These are phyloP conservation scores for Chamaenerion angustifolium DNA, from an alignment of 345 rosid genomes.

Conservation along the genomic window DNA sequence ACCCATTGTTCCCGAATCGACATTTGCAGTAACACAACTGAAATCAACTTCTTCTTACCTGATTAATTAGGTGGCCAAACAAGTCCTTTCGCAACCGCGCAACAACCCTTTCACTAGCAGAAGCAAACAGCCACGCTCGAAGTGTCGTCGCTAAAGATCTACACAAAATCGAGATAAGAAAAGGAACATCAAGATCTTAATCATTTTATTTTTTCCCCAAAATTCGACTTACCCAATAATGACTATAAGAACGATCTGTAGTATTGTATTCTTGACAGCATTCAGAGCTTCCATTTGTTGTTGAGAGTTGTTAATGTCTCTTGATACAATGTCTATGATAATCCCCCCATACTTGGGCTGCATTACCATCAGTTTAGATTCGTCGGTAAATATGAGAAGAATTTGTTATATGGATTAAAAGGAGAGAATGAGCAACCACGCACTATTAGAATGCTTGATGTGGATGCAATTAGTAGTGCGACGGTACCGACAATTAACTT, in stretches of 20 bases:
- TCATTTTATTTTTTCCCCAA: no score
- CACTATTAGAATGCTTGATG: conserved; percentile 60
- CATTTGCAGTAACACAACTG: background rate
- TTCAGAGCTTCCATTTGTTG: conserved; percentile 24
- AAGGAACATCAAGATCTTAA: background rate
- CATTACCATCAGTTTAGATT: conserved; percentile 4
- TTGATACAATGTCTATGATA: conserved; percentile 37
- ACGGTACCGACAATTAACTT: conserved; percentile 54
- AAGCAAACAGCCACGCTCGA: conserved; percentile 34
- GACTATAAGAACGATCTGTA: conserved; percentile 24
- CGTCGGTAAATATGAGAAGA: background rate
- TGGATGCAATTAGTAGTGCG: conserved; percentile 62
- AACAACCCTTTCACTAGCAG: conserved; percentile 39
- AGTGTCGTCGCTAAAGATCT: conserved; percentile 38
- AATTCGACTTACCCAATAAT: conserved; percentile 22
- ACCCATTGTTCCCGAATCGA: no score
- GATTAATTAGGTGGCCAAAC: conserved; percentile 30
- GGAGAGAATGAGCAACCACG: conserved; percentile 7
- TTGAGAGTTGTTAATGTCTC: conserved; percentile 21
- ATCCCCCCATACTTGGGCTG: conserved; percentile 38
- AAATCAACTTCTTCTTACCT: conserved; percentile 15
- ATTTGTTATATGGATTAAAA: background rate
- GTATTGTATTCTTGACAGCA: conserved; percentile 29
- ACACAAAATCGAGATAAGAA: conserved; percentile 1
- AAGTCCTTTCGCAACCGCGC: conserved; percentile 36